Evolutionary conservation across 108 stramenopile genomes (phyloP).

Genomic region (Parmales sp.): DNA sequence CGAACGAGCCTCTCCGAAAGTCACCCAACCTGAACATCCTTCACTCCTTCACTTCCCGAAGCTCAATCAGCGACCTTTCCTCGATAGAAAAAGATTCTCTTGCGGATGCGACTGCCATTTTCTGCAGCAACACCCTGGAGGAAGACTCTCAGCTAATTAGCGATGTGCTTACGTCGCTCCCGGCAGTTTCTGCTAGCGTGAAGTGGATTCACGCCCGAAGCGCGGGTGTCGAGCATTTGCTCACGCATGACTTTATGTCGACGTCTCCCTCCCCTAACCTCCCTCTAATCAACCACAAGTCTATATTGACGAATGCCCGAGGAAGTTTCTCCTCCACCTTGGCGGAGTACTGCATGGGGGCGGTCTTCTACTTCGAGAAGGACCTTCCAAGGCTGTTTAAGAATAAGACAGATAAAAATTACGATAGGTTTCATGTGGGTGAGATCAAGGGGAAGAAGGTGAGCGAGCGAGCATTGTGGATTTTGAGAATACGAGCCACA

Average conservation of each 20-base stretch:
- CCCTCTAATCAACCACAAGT: neutral
- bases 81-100: too few species aligned
- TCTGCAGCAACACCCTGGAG: too few species aligned
- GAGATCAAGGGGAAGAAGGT: too few species aligned
- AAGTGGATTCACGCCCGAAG: conserved; percentile 71
- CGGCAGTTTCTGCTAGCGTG: conserved; percentile 39
- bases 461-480: too few species aligned
- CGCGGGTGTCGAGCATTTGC: conserved; percentile 62
- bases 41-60: too few species aligned
- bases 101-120: too few species aligned
- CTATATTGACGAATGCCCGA: conserved; percentile 72
- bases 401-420: conserved; percentile 49
- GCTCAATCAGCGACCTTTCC: too few species aligned
- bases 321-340: conserved; percentile 72
- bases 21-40: too few species aligned
- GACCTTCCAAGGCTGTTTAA: conserved; percentile 67
- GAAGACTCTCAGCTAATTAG: too few species aligned
- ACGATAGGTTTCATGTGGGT: conserved; percentile 56
- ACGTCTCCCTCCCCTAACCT: conserved; percentile 21
- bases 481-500: conserved; percentile 44
- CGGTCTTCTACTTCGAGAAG: conserved; percentile 82
- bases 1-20: too few species aligned
- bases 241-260: conserved; percentile 39
- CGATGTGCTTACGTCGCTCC: conserved; percentile 41
- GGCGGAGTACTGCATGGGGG: conserved; percentile 79